phyloP scores from a whole-genome alignment of 768 basidiomycete genomes.

The Rickenella mellea region DNA sequence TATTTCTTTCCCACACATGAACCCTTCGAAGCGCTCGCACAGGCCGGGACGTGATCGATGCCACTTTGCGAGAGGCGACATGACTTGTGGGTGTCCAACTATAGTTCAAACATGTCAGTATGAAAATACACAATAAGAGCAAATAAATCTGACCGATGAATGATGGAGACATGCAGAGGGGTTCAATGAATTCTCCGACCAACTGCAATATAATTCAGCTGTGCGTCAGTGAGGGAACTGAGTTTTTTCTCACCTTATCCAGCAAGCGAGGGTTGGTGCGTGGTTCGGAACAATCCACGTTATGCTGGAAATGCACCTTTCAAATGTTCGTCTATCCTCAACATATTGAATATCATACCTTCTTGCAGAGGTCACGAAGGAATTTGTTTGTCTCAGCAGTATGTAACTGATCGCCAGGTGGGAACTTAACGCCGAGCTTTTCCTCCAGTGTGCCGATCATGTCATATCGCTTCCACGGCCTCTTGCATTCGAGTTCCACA shows the following conservation, averaged over 20 bases:
- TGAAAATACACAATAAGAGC: neutral
- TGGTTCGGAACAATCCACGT: conserved; percentile 93
- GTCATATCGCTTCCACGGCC: conserved; percentile 97
- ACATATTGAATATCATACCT: conserved; percentile 39
- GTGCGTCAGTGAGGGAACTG: conserved; percentile 1
- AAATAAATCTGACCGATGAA: conserved; percentile 65
- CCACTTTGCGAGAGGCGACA: conserved; percentile 99
- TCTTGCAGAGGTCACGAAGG: conserved; percentile 71
- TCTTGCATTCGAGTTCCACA: conserved; percentile 76
- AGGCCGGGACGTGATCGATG: conserved; percentile 95
- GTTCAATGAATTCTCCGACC: conserved; percentile 96
- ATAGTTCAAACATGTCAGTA: conserved; percentile 5
- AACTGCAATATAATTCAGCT: conserved; percentile 45
- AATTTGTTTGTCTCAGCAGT: conserved; percentile 84
- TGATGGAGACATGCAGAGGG: conserved; percentile 89
- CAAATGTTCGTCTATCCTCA: neutral
- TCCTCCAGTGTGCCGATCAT: conserved; percentile 97
- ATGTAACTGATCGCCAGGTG: conserved; percentile 83
- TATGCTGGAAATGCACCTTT: conserved; percentile 46
- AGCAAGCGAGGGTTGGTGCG: conserved; percentile 90
- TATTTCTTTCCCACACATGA: conserved; percentile 97
- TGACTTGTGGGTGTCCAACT: conserved; percentile 98
- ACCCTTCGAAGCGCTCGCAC: conserved; percentile 97
- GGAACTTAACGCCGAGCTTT: conserved; percentile 88
- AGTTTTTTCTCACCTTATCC: conserved; percentile 59